Conservation (phyloP, 148 eudicot genomes). For the Nepenthes mirabilis region DNA sequence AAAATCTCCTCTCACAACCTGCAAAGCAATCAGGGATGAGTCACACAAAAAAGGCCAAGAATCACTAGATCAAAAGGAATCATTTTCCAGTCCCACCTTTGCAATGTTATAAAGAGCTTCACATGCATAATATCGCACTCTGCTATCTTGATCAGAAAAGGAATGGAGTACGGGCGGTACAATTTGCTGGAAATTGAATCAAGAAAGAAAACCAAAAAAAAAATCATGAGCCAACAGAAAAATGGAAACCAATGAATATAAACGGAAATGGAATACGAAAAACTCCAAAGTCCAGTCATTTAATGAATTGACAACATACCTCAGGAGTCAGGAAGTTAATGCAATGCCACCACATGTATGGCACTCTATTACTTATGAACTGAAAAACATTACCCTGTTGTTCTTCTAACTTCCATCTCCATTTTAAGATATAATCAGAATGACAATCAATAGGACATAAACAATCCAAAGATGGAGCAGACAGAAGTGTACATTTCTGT, state of each 20-base stretch:
- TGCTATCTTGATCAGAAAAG: slow-evolving; percentile 84
- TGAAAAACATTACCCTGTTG: too few relatives aligned
- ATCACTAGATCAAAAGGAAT: slow-evolving; percentile 1
- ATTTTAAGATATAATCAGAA: too few relatives aligned
- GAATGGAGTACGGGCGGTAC: slow-evolving; percentile 89
- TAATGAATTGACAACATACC: background rate
- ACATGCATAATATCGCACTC: slow-evolving; percentile 99
- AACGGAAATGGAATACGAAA: background rate
- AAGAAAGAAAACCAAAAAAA: slow-evolving; percentile 10
- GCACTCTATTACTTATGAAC: too few relatives aligned
- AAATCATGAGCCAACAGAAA: slow-evolving; percentile 1
- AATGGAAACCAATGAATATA: background rate
- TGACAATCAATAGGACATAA: too few relatives aligned
- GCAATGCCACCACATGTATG: too few relatives aligned
- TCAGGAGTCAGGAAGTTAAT: too few relatives aligned
- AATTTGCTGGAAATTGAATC: slow-evolving; percentile 55
- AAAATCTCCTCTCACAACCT: slow-evolving; percentile 98
- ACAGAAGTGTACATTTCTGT: too few relatives aligned
- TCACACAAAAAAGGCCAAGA: slow-evolving; percentile 1
- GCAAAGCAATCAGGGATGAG: slow-evolving; percentile 27
- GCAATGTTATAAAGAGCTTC: slow-evolving; percentile 98
- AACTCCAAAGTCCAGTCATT: background rate
- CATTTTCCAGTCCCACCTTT: slow-evolving; percentile 40
- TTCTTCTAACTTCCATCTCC: too few relatives aligned
- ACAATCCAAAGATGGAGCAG: too few relatives aligned